These are phyloP conservation scores for Ustilago curta DNA, from an alignment of 1,284 basidiomycete species.

Conservation along the genomic window DNA sequence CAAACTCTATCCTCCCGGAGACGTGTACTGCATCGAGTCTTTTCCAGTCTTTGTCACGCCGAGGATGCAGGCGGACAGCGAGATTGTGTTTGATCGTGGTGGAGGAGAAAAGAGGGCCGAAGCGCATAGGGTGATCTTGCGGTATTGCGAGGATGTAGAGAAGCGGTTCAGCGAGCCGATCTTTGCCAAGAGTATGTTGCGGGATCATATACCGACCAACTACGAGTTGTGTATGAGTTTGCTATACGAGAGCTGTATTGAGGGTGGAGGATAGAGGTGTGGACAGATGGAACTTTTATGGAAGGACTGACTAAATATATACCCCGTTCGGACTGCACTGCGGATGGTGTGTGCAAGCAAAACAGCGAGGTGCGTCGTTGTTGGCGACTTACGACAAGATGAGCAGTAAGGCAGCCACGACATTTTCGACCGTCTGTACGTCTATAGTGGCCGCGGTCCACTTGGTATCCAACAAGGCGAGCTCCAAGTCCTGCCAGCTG, in stretches of 20 bases:
- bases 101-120: conserved; percentile 41
- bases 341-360: background rate
- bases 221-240: conserved; percentile 62
- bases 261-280: background rate
- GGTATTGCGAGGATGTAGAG: conserved; percentile 71
- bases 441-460: conserved; percentile 15
- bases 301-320: background rate
- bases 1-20: conserved; percentile 61
- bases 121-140: conserved; percentile 71
- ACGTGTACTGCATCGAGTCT: conserved; percentile 61
- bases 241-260: conserved; percentile 51
- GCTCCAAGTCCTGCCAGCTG: conserved; percentile 22
- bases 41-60: conserved; percentile 60
- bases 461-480: conserved; percentile 34
- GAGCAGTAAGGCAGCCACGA: conserved; percentile 7
- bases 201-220: conserved; percentile 62
- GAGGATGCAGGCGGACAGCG: conserved; percentile 40
- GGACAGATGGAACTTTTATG: background rate
- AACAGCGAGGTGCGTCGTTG: background rate
- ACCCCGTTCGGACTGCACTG: background rate
- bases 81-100: conserved; percentile 20
- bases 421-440: background rate
- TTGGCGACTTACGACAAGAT: background rate
- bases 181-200: conserved; percentile 64
- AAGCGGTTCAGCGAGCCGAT: conserved; percentile 72